phyloP scores from a whole-genome alignment of 305 asterid genomes.

The Fraxinus velutina region DNA sequence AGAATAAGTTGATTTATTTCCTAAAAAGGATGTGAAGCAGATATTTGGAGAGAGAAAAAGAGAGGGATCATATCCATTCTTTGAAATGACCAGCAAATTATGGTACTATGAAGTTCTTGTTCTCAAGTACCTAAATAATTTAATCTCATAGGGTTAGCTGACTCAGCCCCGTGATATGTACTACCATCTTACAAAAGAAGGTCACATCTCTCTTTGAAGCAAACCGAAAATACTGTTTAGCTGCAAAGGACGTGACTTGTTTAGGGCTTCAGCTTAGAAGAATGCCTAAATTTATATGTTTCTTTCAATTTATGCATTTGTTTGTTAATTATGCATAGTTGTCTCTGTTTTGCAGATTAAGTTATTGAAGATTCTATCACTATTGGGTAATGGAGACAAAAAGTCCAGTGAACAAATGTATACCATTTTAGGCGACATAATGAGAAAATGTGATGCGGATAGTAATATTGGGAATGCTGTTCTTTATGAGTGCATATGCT shows the following conservation, averaged over 20 bases:
- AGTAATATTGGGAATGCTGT: constrained; percentile 94
- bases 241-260: not conserved
- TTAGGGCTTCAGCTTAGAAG: not conserved
- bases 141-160: not conserved
- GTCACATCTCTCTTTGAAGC: not conserved
- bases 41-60: not conserved
- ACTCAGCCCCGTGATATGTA: not conserved
- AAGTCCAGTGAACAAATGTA: constrained; percentile 96
- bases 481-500: constrained; percentile 88
- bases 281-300: not conserved
- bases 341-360: constrained; percentile 64
- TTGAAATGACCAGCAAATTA: not conserved
- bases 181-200: not conserved
- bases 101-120: not conserved
- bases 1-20: not conserved
- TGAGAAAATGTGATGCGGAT: constrained; percentile 80
- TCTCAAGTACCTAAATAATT: not conserved
- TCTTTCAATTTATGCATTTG: not conserved
- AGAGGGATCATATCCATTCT: not conserved
- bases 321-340: not conserved
- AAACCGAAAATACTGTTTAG: not conserved
- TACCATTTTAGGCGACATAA: constrained; percentile 79
- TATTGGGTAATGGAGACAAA: constrained; percentile 84
- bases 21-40: not conserved
- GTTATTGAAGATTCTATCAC: constrained; percentile 76